Conservation (phyloP, 345 rosid genomes). For the Mangifera indica region DNA sequence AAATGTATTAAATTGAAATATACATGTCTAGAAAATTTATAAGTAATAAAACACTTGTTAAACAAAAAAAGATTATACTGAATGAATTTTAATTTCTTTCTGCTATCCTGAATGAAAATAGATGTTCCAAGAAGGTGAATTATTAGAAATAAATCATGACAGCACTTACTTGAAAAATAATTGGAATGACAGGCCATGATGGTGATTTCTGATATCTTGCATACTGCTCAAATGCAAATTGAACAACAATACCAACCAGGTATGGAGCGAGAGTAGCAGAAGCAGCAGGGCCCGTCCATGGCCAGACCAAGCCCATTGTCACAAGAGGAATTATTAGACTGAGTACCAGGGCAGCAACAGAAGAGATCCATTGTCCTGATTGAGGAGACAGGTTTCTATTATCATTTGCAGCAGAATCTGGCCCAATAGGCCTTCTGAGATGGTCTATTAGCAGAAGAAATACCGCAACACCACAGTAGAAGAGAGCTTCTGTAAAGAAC, state of each 20-base stretch:
- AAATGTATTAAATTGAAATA: conserved; percentile 1
- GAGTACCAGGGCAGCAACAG: conserved; percentile 82
- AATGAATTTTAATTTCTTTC: neutral
- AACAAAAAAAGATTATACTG: neutral
- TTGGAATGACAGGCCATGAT: conserved; percentile 72
- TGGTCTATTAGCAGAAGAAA: conserved; percentile 71
- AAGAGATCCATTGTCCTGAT: conserved; percentile 74
- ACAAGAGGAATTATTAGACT: conserved; percentile 93
- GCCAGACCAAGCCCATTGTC: conserved; percentile 99
- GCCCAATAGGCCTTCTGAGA: conserved; percentile 47
- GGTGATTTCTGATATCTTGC: conserved; percentile 72
- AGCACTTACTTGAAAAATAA: conserved; percentile 74
- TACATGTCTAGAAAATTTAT: neutral
- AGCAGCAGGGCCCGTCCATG: conserved; percentile 99
- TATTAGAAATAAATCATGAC: conserved; percentile 8
- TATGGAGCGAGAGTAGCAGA: conserved; percentile 98
- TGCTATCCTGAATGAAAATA: neutral
- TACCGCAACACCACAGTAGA: conserved; percentile 81
- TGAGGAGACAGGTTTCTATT: conserved; percentile 36
- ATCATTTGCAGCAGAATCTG: conserved; percentile 23
- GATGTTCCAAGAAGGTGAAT: neutral
- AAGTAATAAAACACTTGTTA: neutral
- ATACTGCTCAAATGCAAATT: conserved; percentile 90
- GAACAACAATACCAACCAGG: conserved; percentile 88
- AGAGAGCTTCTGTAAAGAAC: conserved; percentile 97